Evolutionary conservation across 768 basidiomycete species (phyloP), one percentile per base, ranked within the genome.

Genomic region (Clathrus columnatus): DNA sequence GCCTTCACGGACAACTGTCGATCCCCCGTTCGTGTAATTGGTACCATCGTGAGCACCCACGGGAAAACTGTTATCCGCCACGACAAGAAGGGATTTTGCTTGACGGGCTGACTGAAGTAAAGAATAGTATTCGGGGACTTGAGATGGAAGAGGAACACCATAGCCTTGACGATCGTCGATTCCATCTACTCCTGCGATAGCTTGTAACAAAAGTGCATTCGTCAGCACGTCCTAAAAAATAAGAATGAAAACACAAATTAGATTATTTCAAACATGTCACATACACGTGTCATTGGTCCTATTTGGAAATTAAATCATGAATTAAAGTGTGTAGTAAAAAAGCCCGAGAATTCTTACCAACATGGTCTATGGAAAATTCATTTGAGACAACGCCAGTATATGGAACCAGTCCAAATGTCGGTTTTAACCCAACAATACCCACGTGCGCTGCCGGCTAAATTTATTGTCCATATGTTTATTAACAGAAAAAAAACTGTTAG

Each of bases 371-470:
- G 1, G 70, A 66, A 27, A 70, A 64, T 41, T 74, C 71, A 24
- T 68, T 69, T 7, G 70, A 69, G 17, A 71, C 68, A n/a, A 76
- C 71, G 1, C 73, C 75, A 3, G 75, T 75, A 60, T 74, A 76
- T 0, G 76, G 75, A 0, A 76, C 72, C 10, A 78, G 67, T 3
- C 76, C 76, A 48, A 71, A 76, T 1, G 72, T 66, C 2, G 70
- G 70, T 56, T 73, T 75, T 27, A 75, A 57, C 0, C 73, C 75
- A 20, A 76, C 73, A 21, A 76, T 65, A 2, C 75, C 75, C 57
- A 70, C 70, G 49, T 71, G 69, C 0, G 69, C 62, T 2, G 72
- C 67, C n/a, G 75, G 74, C 69, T 63, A 46, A 49, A 47, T 28
- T 18, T 30, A 18, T 58, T n/a, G 48, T 41, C 20, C 26, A n/a